Conservation (phyloP, 805 yeast species). For the Hanseniaspora lindneri region DNA sequence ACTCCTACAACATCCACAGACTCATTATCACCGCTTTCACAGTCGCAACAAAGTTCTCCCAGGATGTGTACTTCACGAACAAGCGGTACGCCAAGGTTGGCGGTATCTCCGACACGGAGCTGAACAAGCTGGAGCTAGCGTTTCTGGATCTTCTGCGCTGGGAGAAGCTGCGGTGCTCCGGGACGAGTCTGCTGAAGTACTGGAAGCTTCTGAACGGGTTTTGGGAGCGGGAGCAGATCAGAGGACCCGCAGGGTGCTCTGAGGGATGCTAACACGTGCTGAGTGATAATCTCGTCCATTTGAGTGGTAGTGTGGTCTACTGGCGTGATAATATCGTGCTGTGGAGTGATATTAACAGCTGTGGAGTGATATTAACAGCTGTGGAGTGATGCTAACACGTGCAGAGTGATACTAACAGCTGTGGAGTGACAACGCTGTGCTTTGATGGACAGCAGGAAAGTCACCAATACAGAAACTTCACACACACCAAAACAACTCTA, state of each 20-base stretch:
- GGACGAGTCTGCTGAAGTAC: slow-evolving; percentile 4
- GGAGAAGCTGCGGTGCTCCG: slow-evolving; percentile 11
- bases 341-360: too few species aligned
- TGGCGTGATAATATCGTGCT: too few species aligned
- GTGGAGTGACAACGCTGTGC: too few species aligned
- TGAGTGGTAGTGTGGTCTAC: too few species aligned
- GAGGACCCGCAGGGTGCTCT: neutral
- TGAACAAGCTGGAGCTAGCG: slow-evolving; percentile 71
- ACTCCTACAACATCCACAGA: slow-evolving; percentile 88
- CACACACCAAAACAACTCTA: too few species aligned
- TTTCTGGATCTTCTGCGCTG: slow-evolving; percentile 11
- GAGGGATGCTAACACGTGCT: neutral
- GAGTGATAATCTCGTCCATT: too few species aligned
- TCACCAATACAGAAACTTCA: too few species aligned
- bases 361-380: too few species aligned
- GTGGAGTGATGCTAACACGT: too few species aligned
- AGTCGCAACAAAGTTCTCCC: slow-evolving; percentile 86
- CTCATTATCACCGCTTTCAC: slow-evolving; percentile 89
- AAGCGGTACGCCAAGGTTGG: slow-evolving; percentile 92
- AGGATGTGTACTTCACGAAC: slow-evolving; percentile 89
- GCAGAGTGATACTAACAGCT: too few species aligned
- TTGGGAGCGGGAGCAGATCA: slow-evolving; percentile 8
- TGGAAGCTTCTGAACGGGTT: slow-evolving; percentile 9
- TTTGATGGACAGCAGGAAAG: too few species aligned
- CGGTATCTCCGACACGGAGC: slow-evolving; percentile 83